Conservation (phyloP, 257 asterid species). For the Henckelia pumila region DNA sequence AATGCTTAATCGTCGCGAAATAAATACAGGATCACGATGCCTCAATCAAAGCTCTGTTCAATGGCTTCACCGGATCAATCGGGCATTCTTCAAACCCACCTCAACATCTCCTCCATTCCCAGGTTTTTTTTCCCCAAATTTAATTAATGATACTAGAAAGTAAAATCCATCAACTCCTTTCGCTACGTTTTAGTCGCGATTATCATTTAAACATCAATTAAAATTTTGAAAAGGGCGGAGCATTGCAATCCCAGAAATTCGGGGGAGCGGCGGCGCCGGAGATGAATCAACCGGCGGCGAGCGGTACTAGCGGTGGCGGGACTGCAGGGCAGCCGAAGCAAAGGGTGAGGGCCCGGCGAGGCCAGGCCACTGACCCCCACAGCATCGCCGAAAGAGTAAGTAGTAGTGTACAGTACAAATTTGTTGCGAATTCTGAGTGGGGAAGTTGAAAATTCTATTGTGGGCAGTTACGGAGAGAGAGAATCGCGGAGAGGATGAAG, state of each 20-base stretch:
- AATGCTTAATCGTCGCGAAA: conserved; percentile 15
- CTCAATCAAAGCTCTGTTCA: conserved; percentile 62
- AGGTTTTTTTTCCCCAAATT: no score
- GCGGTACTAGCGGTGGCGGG: conserved; percentile 65
- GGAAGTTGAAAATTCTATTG: conserved; percentile 28
- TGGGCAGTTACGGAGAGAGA: conserved; percentile 92
- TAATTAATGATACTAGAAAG: no score
- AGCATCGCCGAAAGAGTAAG: conserved; percentile 95
- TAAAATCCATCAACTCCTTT: no score
- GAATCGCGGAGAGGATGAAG: conserved; percentile 98
- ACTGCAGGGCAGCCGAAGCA: conserved; percentile 74
- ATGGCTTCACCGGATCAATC: conserved; percentile 72
- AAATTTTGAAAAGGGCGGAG: conserved; percentile 14
- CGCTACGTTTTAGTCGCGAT: no score
- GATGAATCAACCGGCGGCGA: conserved; percentile 47
- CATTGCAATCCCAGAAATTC: conserved; percentile 44
- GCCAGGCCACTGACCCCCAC: conserved; percentile 99
- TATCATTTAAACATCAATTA: neutral
- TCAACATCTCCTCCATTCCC: conserved; percentile 60
- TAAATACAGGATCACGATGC: conserved; percentile 55
- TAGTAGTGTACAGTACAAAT: conserved; percentile 28
- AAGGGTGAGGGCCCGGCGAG: conserved; percentile 95
- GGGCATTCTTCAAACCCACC: conserved; percentile 60
- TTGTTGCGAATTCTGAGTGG: conserved; percentile 20
- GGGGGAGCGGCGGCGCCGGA: conserved; percentile 37